phyloP scores from a whole-genome alignment of 768 basidiomycete species.

The Tricholoma saponaceum region DNA sequence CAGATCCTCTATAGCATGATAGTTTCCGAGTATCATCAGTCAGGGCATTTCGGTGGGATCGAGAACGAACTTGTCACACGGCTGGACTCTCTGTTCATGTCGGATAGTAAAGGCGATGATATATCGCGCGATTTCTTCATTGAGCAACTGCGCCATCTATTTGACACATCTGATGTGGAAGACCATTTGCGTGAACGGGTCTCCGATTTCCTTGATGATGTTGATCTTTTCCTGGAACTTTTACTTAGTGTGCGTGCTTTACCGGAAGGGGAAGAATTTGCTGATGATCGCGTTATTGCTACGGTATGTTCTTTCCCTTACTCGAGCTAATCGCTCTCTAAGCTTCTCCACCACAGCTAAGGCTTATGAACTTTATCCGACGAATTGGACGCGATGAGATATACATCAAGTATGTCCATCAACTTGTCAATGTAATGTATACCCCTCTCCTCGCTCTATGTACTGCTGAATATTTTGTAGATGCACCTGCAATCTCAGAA shows the following conservation, averaged over 20 bases:
- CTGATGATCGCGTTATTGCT: slow-evolving; percentile 91
- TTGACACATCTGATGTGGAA: slow-evolving; percentile 80
- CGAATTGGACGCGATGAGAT: slow-evolving; percentile 91
- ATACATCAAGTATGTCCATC: slow-evolving; percentile 94
- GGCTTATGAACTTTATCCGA: slow-evolving; percentile 91
- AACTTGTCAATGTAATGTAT: slow-evolving; percentile 76
- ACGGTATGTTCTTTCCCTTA: slow-evolving; percentile 46
- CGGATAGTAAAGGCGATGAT: slow-evolving; percentile 86
- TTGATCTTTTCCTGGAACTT: slow-evolving; percentile 90
- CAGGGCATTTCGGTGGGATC: slow-evolving; percentile 81
- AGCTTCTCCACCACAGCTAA: slow-evolving; percentile 43
- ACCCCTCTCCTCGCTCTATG: not conserved
- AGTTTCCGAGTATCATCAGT: slow-evolving; percentile 83
- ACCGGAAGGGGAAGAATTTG: slow-evolving; percentile 90
- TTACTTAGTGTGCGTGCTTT: slow-evolving; percentile 82
- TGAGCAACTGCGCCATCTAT: slow-evolving; percentile 83
- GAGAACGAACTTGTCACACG: slow-evolving; percentile 91
- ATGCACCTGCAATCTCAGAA: slow-evolving; percentile 89
- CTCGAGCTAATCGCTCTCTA: not conserved
- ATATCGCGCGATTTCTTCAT: slow-evolving; percentile 93
- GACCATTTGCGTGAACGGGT: slow-evolving; percentile 75
- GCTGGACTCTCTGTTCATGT: slow-evolving; percentile 90
- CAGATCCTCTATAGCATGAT: slow-evolving; percentile 96
- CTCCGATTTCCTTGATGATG: slow-evolving; percentile 78
- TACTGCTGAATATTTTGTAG: slow-evolving; percentile 33